Evolutionary conservation across 2,329 filamentous ascomycete species (phyloP), one percentile per base, ranked within the genome.

Genomic region (Xylariaceae sp.): DNA sequence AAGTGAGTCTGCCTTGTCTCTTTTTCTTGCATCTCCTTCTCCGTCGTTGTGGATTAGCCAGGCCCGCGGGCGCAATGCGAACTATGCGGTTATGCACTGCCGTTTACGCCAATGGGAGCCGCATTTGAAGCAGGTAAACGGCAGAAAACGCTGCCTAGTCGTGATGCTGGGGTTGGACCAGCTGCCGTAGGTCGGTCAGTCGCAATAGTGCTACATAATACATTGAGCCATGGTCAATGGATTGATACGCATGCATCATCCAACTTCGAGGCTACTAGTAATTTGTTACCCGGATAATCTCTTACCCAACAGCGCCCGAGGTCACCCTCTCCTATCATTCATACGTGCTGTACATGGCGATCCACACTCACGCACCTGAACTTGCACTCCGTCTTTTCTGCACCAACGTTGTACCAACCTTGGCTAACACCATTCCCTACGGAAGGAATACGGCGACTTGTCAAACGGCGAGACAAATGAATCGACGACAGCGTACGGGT

Each of bases 401-500:
- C 34, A 30, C 13, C 9, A n/a, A 24, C 34, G 37, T 21, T 24
- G 24, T 39, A 29, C n/a, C 19, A 9, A 28, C 15, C 18, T 37
- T 23, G 37, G 41, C 47, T 26, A 14, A 31, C 12, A 23, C n/a
- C 19, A 14, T 36, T 27, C 18, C 26, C 23, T 23, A 24, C 11
- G 11, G 7, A 45, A 64, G 55, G 63, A 68, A 46, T 74, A 68
- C 48, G 69, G 56, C n/a, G 56, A 76, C 46, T 61, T 76, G 18
- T 60, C 66, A 33, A 65, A 72, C 41, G 70, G 69, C 49, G 84
- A 89, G 63, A 80, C 75, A 12, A 63, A 66, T 38, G 79, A 85
- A 58, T 79, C 79, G 12, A 89, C 85, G 3, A 81, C 80, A 11
- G 73, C 80, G 39, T 76, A 80, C 54, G 88, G 88, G 26, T 65